These are phyloP conservation scores for Rehmannia glutinosa DNA, from an alignment of 257 asterid genomes.

Conservation along the genomic window DNA sequence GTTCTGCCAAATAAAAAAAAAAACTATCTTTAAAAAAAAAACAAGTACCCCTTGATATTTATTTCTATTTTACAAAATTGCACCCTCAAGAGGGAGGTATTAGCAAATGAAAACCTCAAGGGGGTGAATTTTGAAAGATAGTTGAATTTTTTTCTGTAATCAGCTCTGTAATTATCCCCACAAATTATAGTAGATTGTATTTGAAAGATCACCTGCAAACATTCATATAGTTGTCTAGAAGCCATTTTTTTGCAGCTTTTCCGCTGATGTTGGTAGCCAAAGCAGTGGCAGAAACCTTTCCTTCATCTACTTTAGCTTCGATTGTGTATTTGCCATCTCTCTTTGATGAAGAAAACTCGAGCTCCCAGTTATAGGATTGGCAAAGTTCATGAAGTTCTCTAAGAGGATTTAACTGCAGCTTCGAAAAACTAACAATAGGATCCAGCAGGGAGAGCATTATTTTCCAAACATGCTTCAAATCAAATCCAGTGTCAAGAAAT, in stretches of 20 bases:
- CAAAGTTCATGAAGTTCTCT: constrained; percentile 81
- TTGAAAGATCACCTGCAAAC: constrained; percentile 55
- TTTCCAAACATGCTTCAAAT: constrained; percentile 68
- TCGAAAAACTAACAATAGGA: constrained; percentile 57
- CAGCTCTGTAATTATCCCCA: too few relatives aligned
- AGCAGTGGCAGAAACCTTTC: constrained; percentile 29
- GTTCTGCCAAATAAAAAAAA: too few relatives aligned
- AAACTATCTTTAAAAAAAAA: not conserved
- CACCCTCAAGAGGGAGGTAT: too few relatives aligned
- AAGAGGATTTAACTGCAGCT: constrained; percentile 58
- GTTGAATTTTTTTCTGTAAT: too few relatives aligned
- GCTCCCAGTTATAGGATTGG: constrained; percentile 56
- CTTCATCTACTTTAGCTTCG: constrained; percentile 50
- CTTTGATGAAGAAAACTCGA: constrained; percentile 37
- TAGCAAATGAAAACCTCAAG: too few relatives aligned
- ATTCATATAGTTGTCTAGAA: constrained; percentile 38
- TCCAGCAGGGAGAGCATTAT: constrained; percentile 60
- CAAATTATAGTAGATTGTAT: not conserved
- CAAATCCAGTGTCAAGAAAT: constrained; percentile 76
- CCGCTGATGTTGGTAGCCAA: constrained; percentile 43
- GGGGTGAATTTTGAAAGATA: too few relatives aligned
- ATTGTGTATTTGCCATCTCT: constrained; percentile 42
- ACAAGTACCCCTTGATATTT: too few relatives aligned
- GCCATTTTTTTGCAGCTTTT: constrained; percentile 62
- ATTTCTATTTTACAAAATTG: too few relatives aligned